Percentiles rank a stretch among this genome's conserved stretches.
phyloP scores from a whole-genome alignment of 2,329 filamentous ascomycete species.

The Cordyceps tenuipes region DNA sequence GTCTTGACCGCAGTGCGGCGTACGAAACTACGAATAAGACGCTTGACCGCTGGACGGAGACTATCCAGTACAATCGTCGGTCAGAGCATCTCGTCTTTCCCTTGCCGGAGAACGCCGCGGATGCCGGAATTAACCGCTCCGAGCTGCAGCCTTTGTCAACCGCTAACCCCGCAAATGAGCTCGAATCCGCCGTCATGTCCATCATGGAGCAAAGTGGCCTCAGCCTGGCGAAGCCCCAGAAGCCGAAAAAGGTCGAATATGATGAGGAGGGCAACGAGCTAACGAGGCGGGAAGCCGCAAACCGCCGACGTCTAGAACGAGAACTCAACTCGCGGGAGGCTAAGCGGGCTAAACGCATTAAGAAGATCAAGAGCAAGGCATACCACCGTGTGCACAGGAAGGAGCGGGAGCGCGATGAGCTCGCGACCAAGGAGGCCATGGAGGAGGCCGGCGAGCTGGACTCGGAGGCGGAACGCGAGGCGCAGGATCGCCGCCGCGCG shows the following conservation, averaged over 20 bases:
- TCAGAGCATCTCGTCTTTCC: constrained; percentile 89
- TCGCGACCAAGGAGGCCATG: constrained; percentile 42
- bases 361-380: constrained; percentile 97
- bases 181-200: constrained; percentile 77
- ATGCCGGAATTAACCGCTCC: constrained; percentile 49
- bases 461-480: constrained; percentile 58
- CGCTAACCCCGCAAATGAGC: constrained; percentile 62
- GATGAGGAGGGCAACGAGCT: constrained; percentile 65
- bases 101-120: constrained; percentile 61
- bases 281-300: constrained; percentile 60
- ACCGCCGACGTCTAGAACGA: constrained; percentile 68
- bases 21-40: constrained; percentile 90
- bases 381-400: constrained; percentile 89
- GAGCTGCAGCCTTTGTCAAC: constrained; percentile 58
- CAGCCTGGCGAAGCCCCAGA: constrained; percentile 36
- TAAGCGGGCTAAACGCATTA: constrained; percentile 81
- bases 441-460: constrained; percentile 51
- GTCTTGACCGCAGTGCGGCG: constrained; percentile 70
- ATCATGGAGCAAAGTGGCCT: constrained; percentile 89
- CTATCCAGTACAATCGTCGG: constrained; percentile 85
- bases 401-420: constrained; percentile 48
- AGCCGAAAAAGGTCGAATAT: constrained; percentile 51
- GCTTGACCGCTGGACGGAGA: constrained; percentile 84
- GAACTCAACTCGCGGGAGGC: constrained; percentile 86
- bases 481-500: constrained; percentile 64